A percentile compares a stretch with the other conserved stretches of the same genome.
Conservation (phyloP, 169 alveolate genomes). For the Eimeria sp. region DNA sequence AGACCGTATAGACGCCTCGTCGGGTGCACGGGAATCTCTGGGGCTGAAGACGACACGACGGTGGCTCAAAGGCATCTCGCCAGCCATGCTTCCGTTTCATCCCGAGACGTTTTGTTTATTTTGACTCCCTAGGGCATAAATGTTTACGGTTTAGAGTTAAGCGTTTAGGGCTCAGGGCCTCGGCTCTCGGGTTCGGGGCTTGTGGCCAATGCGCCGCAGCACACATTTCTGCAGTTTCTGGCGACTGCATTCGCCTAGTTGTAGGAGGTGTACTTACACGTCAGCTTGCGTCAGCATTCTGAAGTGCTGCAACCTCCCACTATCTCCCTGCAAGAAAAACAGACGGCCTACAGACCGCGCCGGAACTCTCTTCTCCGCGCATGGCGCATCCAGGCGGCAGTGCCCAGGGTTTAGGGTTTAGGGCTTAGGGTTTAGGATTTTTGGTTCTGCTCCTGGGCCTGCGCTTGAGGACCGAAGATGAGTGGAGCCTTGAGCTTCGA, state of each 20-base stretch:
- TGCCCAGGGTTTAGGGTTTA: constrained; percentile 8
- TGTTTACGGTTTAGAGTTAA: constrained; percentile 15
- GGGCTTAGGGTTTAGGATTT: constrained; percentile 55
- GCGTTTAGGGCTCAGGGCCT: constrained; percentile 18
- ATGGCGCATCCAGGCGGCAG: not conserved
- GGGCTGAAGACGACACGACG: constrained; percentile 17
- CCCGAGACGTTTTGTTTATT: too few species aligned
- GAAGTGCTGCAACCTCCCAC: not conserved
- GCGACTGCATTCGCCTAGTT: constrained; percentile 3
- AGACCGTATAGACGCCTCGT: not conserved
- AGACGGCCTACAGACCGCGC: not conserved
- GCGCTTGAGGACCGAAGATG: constrained; percentile 51
- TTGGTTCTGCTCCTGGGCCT: not conserved
- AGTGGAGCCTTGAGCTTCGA: constrained; percentile 49
- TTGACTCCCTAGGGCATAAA: not conserved
- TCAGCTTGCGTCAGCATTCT: not conserved
- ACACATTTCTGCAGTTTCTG: not conserved
- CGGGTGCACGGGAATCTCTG: not conserved
- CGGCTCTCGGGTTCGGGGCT: constrained; percentile 11
- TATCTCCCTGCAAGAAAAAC: not conserved
- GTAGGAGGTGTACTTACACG: constrained; percentile 31
- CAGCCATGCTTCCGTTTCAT: not conserved
- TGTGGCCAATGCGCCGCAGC: not conserved
- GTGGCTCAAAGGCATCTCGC: not conserved
- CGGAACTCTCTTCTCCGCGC: not conserved